Evolutionary conservation across 768 basidiomycete genomes (phyloP).

Genomic region (Cystobasidium ongulense): DNA sequence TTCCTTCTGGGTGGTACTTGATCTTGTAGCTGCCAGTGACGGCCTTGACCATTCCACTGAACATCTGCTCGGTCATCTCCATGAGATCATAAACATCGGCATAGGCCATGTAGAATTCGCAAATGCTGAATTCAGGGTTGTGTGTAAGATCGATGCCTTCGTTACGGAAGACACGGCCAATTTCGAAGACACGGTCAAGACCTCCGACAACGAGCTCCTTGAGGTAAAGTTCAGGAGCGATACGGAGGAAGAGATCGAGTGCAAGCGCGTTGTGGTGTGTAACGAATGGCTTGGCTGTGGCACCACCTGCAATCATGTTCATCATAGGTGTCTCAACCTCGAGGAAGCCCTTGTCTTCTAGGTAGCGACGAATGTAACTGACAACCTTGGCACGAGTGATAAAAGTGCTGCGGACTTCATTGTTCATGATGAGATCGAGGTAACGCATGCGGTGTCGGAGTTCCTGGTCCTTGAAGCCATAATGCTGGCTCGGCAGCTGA

Average conservation of each 20-base stretch:
- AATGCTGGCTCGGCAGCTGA: conserved; percentile 74
- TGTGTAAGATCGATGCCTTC: conserved; percentile 98
- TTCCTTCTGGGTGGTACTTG: conserved; percentile 85
- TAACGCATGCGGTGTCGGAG: conserved; percentile 97
- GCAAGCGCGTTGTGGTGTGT: conserved; percentile 98
- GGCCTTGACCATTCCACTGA: conserved; percentile 83
- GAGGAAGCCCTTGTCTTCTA: conserved; percentile 86
- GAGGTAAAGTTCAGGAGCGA: conserved; percentile 95
- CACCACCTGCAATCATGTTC: conserved; percentile 89
- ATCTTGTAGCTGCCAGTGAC: conserved; percentile 74
- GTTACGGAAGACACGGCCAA: conserved; percentile 94
- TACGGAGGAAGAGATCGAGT: conserved; percentile 90
- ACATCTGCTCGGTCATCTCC: conserved; percentile 85
- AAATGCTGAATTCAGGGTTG: conserved; percentile 98
- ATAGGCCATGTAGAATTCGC: conserved; percentile 99
- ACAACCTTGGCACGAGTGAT: conserved; percentile 78
- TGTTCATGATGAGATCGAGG: conserved; percentile 92
- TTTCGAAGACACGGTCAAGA: conserved; percentile 94
- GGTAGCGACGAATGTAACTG: conserved; percentile 83
- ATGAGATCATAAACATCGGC: conserved; percentile 98
- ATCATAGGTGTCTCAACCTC: conserved; percentile 98
- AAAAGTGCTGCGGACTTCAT: conserved; percentile 79
- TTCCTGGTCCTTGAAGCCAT: conserved; percentile 94
- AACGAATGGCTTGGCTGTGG: conserved; percentile 96
- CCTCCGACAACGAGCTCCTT: conserved; percentile 97